A percentile compares a stretch with the other conserved stretches of the same genome.
These are phyloP conservation scores for Pyricularia sp. DNA, from an alignment of 2,329 filamentous ascomycete species.

Conservation along the genomic window DNA sequence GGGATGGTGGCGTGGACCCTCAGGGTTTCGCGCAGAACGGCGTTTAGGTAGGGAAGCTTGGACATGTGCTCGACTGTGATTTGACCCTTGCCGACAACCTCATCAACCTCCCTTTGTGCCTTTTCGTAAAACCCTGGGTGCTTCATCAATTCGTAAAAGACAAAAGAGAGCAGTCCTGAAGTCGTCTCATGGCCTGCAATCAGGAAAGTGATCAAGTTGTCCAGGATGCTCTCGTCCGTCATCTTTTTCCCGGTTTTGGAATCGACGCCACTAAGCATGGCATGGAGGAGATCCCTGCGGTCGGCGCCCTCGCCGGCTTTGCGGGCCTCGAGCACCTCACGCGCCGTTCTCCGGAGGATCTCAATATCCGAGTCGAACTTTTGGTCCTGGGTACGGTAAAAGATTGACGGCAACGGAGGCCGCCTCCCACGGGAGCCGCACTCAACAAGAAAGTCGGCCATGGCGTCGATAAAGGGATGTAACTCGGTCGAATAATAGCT, in stretches of 20 bases:
- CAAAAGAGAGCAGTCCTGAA: slow-evolving; percentile 39
- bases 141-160: slow-evolving; percentile 39
- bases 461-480: slow-evolving; percentile 46
- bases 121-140: slow-evolving; percentile 34
- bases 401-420: slow-evolving; percentile 23
- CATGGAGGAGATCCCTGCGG: slow-evolving; percentile 43
- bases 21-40: slow-evolving; percentile 44
- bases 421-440: neutral
- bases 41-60: slow-evolving; percentile 43
- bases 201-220: slow-evolving; percentile 23
- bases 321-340: slow-evolving; percentile 9
- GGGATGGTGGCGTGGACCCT: slow-evolving; percentile 42
- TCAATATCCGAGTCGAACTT: slow-evolving; percentile 7
- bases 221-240: slow-evolving; percentile 13
- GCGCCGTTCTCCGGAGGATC: slow-evolving; percentile 8
- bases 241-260: slow-evolving; percentile 14
- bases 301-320: slow-evolving; percentile 26
- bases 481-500: slow-evolving; percentile 62
- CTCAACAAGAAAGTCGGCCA: slow-evolving; percentile 26
- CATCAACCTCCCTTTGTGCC: slow-evolving; percentile 44
- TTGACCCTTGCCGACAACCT: slow-evolving; percentile 32
- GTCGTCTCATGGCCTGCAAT: slow-evolving; percentile 48
- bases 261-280: slow-evolving; percentile 26
- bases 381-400: neutral
- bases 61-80: slow-evolving; percentile 36